These are phyloP conservation scores for Solanum dulcamara DNA, from an alignment of 257 asterid genomes.

Conservation along the genomic window DNA sequence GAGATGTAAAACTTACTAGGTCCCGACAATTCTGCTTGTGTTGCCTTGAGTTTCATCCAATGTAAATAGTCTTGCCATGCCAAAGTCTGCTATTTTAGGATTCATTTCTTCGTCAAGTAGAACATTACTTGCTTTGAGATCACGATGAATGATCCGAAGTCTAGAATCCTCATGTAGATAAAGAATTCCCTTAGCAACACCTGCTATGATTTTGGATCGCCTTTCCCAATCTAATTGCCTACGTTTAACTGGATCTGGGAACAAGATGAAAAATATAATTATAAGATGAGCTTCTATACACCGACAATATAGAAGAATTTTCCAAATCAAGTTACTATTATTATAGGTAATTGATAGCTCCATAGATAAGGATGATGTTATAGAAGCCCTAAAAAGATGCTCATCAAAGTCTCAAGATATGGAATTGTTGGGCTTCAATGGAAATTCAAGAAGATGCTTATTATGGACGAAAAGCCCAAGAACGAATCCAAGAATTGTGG, in stretches of 20 bases:
- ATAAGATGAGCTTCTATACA: not conserved
- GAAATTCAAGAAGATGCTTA: too few relatives aligned
- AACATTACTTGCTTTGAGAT: conserved; percentile 27
- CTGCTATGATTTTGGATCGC: conserved; percentile 5
- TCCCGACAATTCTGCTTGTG: not conserved
- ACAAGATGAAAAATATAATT: not conserved
- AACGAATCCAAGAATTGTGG: too few relatives aligned
- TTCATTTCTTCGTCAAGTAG: conserved; percentile 20
- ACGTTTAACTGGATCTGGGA: not conserved
- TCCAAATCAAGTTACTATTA: not conserved
- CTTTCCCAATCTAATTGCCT: not conserved
- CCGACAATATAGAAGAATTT: not conserved
- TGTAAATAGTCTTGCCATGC: conserved; percentile 11
- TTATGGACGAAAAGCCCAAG: too few relatives aligned
- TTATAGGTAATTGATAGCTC: too few relatives aligned
- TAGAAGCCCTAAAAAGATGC: too few relatives aligned
- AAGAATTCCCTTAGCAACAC: conserved; percentile 1
- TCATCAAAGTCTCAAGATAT: too few relatives aligned
- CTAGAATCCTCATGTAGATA: conserved; percentile 12
- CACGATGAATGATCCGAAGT: conserved; percentile 18
- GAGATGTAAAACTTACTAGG: not conserved
- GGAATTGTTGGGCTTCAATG: too few relatives aligned
- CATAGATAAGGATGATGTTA: too few relatives aligned
- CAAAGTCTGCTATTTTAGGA: conserved; percentile 24
- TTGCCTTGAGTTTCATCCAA: not conserved